phyloP scores from a whole-genome alignment of 257 asterid species.

The Solanum raphanifolium region DNA sequence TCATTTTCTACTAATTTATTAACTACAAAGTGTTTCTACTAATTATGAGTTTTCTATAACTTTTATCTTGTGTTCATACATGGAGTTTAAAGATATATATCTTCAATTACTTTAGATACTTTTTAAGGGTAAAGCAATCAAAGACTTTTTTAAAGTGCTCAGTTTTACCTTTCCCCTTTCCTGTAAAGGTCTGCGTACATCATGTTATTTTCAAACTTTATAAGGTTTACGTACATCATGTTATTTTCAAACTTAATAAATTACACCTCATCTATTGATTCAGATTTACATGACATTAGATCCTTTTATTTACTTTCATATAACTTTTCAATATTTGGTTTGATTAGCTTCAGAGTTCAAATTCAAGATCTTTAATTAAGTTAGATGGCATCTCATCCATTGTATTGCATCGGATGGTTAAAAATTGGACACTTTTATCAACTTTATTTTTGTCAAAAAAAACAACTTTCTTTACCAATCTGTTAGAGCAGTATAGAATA shows the following conservation, averaged over 20 bases:
- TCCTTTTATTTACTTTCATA: too few relatives aligned
- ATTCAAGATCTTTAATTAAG: neutral
- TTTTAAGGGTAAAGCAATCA: neutral
- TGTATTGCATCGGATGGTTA: neutral
- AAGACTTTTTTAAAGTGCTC: neutral
- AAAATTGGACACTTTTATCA: neutral
- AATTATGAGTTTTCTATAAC: neutral
- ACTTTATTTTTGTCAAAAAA: neutral
- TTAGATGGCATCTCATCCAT: neutral
- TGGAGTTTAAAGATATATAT: neutral
- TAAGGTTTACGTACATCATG: too few relatives aligned
- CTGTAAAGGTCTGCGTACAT: neutral
- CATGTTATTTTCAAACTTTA: too few relatives aligned
- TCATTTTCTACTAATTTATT: slow-evolving; percentile 11
- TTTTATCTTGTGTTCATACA: neutral
- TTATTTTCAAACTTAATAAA: too few relatives aligned
- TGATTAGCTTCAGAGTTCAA: neutral
- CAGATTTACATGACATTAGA: neutral
- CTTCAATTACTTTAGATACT: neutral
- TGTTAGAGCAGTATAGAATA: neutral
- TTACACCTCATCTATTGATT: neutral
- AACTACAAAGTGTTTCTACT: neutral
- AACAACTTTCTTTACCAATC: neutral
- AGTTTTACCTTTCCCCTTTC: neutral
- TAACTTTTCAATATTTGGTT: too few relatives aligned